Evolutionary conservation across 441 rosid genomes (phyloP).

Genomic region (Eruca vesicaria): DNA sequence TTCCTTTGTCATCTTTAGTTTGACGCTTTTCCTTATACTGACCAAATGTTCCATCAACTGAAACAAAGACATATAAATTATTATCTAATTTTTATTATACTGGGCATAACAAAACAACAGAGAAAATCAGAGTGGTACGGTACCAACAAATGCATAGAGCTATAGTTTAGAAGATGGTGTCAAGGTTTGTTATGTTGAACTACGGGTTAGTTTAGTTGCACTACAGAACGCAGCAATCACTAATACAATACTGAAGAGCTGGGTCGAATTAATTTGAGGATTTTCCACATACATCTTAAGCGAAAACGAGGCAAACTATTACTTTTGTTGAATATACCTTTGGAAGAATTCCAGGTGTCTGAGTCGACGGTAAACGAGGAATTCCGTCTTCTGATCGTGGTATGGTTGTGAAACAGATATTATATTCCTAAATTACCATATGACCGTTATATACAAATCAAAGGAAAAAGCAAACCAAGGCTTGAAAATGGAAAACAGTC

Average conservation of each 20-base stretch:
- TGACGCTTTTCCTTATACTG: conserved; percentile 80
- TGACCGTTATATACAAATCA: conserved; percentile 2
- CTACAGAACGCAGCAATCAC: conserved; percentile 13
- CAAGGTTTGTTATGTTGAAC: too few species aligned
- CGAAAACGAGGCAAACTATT: conserved; percentile 3
- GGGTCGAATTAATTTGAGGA: neutral
- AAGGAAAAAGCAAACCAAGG: conserved; percentile 19
- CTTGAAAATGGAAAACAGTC: conserved; percentile 16
- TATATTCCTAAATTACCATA: conserved; percentile 69
- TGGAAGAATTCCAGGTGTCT: conserved; percentile 81
- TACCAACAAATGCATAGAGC: conserved; percentile 1
- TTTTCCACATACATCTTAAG: neutral
- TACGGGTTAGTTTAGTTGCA: neutral
- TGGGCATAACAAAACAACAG: conserved; percentile 9
- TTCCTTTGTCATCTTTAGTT: conserved; percentile 76
- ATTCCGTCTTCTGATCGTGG: conserved; percentile 76
- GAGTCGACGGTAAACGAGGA: conserved; percentile 70
- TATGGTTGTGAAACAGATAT: conserved; percentile 94
- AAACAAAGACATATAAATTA: conserved; percentile 34
- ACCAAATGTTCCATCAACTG: conserved; percentile 92
- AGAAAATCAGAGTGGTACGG: neutral
- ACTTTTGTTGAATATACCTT: conserved; percentile 53
- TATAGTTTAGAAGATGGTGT: neutral
- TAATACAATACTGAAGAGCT: conserved; percentile 19
- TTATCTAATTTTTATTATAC: conserved; percentile 3